phyloP scores from a whole-genome alignment of 1,284 basidiomycete species.

The Ceratobasidium sp. region DNA sequence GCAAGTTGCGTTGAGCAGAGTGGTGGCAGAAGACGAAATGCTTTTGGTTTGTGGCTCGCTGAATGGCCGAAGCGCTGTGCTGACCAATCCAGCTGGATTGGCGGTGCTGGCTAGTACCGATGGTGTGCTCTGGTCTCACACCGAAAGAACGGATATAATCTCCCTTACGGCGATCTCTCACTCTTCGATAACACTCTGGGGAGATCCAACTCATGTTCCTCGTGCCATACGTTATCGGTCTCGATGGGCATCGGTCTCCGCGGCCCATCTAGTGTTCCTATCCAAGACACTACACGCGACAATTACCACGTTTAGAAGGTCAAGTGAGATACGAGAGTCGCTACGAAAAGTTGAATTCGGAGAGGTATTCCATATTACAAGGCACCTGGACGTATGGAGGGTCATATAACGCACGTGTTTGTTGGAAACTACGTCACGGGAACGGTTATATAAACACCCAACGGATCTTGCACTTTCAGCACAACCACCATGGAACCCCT shows the following conservation, averaged over 20 bases:
- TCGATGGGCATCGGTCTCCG: not conserved
- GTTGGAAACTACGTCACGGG: constrained; percentile 27
- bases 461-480: constrained; percentile 26
- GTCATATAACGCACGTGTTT: constrained; percentile 6
- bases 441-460: constrained; percentile 7
- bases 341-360: constrained; percentile 9
- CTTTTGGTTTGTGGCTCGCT: not conserved
- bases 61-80: not conserved
- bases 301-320: not conserved
- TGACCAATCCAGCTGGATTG: not conserved
- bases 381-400: not conserved
- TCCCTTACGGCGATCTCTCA: not conserved
- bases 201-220: not conserved
- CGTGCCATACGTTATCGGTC: constrained; percentile 7
- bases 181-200: not conserved
- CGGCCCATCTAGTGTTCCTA: not conserved
- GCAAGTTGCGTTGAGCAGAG: not conserved
- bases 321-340: not conserved
- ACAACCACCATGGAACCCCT: constrained; percentile 39
- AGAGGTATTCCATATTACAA: constrained; percentile 24
- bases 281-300: not conserved
- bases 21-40: not conserved
- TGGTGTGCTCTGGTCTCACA: constrained; percentile 16
- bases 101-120: not conserved
- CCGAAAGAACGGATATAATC: not conserved